These are phyloP conservation scores for Ochetophila trinervis DNA, from an alignment of 306 rosid genomes.

Conservation along the genomic window DNA sequence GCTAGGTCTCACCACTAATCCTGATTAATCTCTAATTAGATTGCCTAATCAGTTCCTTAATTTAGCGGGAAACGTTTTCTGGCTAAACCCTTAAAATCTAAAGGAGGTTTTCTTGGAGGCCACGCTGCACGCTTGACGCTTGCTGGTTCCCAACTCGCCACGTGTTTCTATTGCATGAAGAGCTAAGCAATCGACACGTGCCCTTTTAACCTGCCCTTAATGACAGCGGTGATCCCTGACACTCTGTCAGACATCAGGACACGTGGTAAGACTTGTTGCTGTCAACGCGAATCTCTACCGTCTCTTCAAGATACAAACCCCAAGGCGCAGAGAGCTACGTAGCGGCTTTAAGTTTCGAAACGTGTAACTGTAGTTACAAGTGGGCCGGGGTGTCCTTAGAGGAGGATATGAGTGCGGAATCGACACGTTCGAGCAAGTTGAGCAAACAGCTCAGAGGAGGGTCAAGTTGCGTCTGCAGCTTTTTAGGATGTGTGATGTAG, in stretches of 20 bases:
- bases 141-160: slow-evolving; percentile 1
- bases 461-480: background rate
- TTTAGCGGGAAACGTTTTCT: slow-evolving; percentile 20
- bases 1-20: background rate
- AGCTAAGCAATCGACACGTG: background rate
- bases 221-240: background rate
- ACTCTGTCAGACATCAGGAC: slow-evolving; percentile 1
- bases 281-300: slow-evolving; percentile 20
- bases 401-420: background rate
- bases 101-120: background rate
- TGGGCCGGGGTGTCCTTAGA: background rate
- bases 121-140: slow-evolving; percentile 5
- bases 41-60: background rate
- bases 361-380: background rate
- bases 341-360: background rate
- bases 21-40: slow-evolving; percentile 6
- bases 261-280: slow-evolving; percentile 11
- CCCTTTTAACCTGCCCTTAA: background rate
- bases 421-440: slow-evolving; percentile 6
- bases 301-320: background rate
- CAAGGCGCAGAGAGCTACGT: background rate
- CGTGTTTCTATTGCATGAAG: slow-evolving; percentile 16
- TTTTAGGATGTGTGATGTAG: background rate
- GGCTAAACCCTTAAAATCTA: background rate
- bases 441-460: background rate